Evolutionary conservation across 2,329 filamentous ascomycete species (phyloP).

Genomic region (Xylariaceae sp.): DNA sequence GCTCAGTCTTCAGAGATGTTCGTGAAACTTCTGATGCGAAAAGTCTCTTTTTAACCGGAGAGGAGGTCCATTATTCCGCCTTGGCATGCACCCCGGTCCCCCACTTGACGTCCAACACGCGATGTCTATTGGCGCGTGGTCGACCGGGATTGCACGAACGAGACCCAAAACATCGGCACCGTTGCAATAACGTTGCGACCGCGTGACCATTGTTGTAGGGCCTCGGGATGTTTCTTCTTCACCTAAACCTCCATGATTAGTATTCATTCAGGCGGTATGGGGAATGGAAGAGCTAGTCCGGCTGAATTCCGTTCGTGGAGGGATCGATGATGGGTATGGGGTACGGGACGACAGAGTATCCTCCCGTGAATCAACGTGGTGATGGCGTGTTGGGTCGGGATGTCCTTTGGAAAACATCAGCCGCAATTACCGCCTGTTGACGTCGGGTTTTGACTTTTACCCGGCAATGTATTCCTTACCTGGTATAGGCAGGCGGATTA

Average conservation of each 20-base stretch:
- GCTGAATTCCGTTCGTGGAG: background rate
- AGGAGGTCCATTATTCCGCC: constrained; percentile 24
- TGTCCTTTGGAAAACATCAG: background rate
- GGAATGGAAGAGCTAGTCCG: background rate
- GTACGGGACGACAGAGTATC: too few species aligned
- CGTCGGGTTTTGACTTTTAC: background rate
- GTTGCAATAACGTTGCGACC: background rate
- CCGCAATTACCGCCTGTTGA: background rate
- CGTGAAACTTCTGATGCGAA: too few species aligned
- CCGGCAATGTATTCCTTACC: background rate
- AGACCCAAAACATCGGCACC: background rate
- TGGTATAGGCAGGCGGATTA: too few species aligned
- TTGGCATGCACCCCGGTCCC: constrained; percentile 23
- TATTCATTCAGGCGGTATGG: background rate
- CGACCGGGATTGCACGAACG: background rate
- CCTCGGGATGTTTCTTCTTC: background rate
- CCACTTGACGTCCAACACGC: background rate
- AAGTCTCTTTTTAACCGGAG: constrained; percentile 17
- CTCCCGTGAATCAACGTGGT: background rate
- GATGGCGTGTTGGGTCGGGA: background rate
- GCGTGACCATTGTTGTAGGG: constrained; percentile 3
- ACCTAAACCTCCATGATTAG: background rate
- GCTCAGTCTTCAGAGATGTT: too few species aligned
- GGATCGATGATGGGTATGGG: too few species aligned
- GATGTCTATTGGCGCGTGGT: constrained; percentile 7